Percentiles rank a stretch among this genome's conserved stretches.
Evolutionary conservation across 2,329 filamentous ascomycete species (phyloP).

Genomic region (Biscogniauxia mediterranea): DNA sequence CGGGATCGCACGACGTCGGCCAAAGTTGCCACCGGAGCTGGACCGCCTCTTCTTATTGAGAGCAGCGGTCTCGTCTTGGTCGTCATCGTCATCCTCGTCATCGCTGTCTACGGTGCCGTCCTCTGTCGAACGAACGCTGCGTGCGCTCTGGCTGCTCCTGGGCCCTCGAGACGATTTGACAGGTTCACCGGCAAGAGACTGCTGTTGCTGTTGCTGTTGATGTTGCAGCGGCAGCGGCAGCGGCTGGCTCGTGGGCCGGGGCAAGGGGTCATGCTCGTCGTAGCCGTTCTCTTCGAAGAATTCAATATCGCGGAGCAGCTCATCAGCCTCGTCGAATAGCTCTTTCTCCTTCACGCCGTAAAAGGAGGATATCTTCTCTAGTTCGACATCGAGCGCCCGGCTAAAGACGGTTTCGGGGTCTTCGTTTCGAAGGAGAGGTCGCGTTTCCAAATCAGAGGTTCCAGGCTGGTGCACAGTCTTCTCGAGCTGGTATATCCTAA

Average conservation of each 20-base stretch:
- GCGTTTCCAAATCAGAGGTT: constrained; percentile 73
- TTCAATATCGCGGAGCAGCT: constrained; percentile 72
- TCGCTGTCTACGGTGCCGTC: constrained; percentile 63
- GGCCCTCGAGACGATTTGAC: constrained; percentile 38
- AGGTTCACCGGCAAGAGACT: constrained; percentile 31
- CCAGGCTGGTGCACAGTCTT: constrained; percentile 70
- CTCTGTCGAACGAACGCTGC: constrained; percentile 50
- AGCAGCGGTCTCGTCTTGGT: constrained; percentile 51
- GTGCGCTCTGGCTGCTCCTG: constrained; percentile 39
- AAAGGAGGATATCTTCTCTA: constrained; percentile 93
- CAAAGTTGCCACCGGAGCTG: constrained; percentile 34
- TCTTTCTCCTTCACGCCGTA: constrained; percentile 88
- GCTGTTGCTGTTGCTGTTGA: too few species aligned
- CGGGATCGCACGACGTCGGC: constrained; percentile 38
- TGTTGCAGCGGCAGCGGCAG: constrained; percentile 12
- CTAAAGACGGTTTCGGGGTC: constrained; percentile 82
- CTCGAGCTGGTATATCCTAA: constrained; percentile 91
- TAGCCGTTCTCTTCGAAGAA: constrained; percentile 57
- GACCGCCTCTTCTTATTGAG: constrained; percentile 45
- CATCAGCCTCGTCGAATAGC: constrained; percentile 75
- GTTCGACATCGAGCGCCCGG: constrained; percentile 78
- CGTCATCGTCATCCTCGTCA: constrained; percentile 32
- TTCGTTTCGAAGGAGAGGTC: constrained; percentile 71
- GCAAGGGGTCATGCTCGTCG: constrained; percentile 37
- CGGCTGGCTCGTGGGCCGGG: constrained; percentile 19